Evolutionary conservation across 2,329 filamentous ascomycete genomes (phyloP).

Genomic region (Pseudocercospora vitis): DNA sequence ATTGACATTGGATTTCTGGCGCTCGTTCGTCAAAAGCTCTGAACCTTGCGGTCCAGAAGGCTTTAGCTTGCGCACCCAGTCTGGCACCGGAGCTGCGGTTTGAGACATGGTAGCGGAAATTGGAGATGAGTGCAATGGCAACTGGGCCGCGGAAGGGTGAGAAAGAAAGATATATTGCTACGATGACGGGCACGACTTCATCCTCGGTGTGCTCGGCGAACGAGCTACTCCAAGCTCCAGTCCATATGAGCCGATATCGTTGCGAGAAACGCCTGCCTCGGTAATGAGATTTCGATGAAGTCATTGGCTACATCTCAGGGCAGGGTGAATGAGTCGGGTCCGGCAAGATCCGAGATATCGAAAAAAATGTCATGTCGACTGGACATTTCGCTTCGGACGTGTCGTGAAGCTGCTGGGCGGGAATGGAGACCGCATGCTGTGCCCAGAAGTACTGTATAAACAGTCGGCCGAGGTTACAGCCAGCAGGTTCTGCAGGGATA

Average conservation of each 20-base stretch:
- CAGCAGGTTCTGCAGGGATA: not conserved
- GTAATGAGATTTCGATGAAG: not conserved
- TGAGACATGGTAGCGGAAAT: constrained; percentile 17
- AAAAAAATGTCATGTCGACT: too few species aligned
- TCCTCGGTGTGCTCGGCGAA: constrained; percentile 11
- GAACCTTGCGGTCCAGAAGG: constrained; percentile 66
- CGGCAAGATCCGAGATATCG: constrained; percentile 5
- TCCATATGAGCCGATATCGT: constrained; percentile 14
- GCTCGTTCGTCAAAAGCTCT: constrained; percentile 68
- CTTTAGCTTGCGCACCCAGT: constrained; percentile 68
- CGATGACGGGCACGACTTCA: constrained; percentile 13
- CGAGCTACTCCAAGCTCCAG: constrained; percentile 8
- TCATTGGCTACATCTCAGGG: constrained; percentile 3
- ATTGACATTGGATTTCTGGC: constrained; percentile 65
- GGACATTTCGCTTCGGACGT: too few species aligned
- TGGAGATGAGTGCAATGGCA: not conserved
- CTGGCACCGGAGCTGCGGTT: constrained; percentile 46
- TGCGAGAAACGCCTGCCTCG: constrained; percentile 6
- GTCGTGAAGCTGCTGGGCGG: too few species aligned
- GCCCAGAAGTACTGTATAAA: too few species aligned
- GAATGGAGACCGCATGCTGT: too few species aligned
- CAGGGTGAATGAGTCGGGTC: constrained; percentile 1
- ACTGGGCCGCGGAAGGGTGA: not conserved
- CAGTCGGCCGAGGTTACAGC: too few species aligned
- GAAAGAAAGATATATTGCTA: constrained; percentile 10